Base-by-base conservation (phyloP, 306 rosid species). In the Nissolia schottii region DNA sequence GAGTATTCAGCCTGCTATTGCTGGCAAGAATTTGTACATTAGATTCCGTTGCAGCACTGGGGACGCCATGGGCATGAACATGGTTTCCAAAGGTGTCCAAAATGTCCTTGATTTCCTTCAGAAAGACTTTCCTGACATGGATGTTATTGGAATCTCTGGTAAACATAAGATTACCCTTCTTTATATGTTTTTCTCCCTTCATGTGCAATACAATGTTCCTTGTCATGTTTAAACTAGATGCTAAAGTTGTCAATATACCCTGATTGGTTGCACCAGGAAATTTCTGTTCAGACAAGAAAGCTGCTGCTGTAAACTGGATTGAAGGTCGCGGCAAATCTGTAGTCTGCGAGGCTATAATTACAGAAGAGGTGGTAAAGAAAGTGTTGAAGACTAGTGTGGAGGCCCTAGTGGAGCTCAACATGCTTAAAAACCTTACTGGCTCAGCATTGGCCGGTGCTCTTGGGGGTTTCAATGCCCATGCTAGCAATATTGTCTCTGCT, bases 1-100 rank as follows among this genome's bases (percentile, higher is more conserved):
- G 79, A 73, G 53, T 19, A 83, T 85, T 67, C 82, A 79, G 56
- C 81, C 88, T 67, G 71, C 84, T 61, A 59, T 85, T 32, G 90
- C 93, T 3, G 94, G 91, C 62, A 88, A 89, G 78, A 86, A 85
- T 72, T 48, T 86, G 31, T 87, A 89, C 74, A 63, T 86, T 70
- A 70, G 95, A 82, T 89, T 86, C 71, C 71, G 67, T 6, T 86
- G 91, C 80, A 81, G 91, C 83, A 89, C 95, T 7, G 95, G 95
- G 0, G 95, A 89, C 49, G 95, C 95, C 27, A 89, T 89, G 95
- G 95, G 95, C 59, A 89, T 89, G 95, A 87, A 86, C 86, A 88
- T 88, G 90, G 93, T 88, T n/a, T 88, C 93, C 2, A 88, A 88
- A 77, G 93, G 93, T 14, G 90, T 88, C 37, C 93, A 88, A 73